Conservation (phyloP, 768 basidiomycete species). For the Trametes sanguinea region DNA sequence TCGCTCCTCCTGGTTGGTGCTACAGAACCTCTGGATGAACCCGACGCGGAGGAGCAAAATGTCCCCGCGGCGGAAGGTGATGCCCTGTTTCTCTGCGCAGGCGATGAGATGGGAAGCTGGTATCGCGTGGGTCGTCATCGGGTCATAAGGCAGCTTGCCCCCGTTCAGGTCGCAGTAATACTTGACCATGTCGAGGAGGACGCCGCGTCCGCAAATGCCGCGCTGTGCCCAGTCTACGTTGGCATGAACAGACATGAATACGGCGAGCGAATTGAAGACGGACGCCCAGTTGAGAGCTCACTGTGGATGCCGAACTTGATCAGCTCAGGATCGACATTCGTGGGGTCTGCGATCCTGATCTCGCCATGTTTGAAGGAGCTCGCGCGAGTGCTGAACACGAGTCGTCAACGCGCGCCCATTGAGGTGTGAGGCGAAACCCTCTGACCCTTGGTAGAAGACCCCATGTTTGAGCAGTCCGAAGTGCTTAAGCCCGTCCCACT, state of each 20-base stretch:
- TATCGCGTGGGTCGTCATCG: constrained; percentile 58
- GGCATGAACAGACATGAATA: not conserved
- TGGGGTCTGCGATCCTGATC: constrained; percentile 50
- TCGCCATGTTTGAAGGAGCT: constrained; percentile 46
- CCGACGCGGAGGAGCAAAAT: constrained; percentile 62
- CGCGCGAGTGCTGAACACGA: constrained; percentile 41
- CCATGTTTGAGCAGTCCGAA: constrained; percentile 53
- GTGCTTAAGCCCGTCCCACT: constrained; percentile 71
- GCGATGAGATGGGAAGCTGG: constrained; percentile 57
- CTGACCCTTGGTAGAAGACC: constrained; percentile 61
- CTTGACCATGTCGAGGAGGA: constrained; percentile 63
- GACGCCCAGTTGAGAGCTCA: constrained; percentile 32
- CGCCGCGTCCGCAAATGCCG: constrained; percentile 69
- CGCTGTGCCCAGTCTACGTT: constrained; percentile 66
- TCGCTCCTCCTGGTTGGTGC: constrained; percentile 44
- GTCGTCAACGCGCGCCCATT: not conserved
- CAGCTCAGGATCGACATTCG: constrained; percentile 45
- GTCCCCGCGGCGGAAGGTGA: constrained; percentile 59
- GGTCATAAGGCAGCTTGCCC: constrained; percentile 56
- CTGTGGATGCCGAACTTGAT: constrained; percentile 68
- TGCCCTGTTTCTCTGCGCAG: constrained; percentile 59
- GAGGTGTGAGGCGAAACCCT: constrained; percentile 36
- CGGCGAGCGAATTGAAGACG: too few species aligned
- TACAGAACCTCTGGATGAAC: constrained; percentile 59
- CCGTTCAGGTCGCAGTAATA: constrained; percentile 44